Evolutionary conservation across 129 eudicot species (phyloP), one percentile per base, ranked within the genome.

Genomic region (Dittrichia graveolens): DNA sequence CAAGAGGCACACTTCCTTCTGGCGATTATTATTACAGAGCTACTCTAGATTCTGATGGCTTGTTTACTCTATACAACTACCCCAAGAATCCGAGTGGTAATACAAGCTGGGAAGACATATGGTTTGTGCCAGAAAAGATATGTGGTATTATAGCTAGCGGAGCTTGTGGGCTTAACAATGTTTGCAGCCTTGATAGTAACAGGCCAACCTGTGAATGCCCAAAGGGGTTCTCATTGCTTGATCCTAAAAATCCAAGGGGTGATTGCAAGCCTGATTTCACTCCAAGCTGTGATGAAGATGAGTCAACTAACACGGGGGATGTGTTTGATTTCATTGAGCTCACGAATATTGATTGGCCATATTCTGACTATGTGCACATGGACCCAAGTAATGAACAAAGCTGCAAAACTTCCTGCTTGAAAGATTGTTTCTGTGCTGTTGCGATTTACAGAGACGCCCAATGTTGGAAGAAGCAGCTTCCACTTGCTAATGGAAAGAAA

Each of bases 141-240:
- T 86, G 87, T 53, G 0, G 3, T 0, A 4, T 8, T 5, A 46
- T 6, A 37, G 82, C 82, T 8, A 79, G 86, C 8, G 86, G 88
- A 31, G 78, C 76, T 46, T 88, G 95, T 48, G 85, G 90, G 16
- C 63, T 18, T 58, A 88, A 88, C 71, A 84, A 75, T 7, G 34
- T 84, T 24, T 88, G 95, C 77, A 73, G 31, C 31, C 35, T 79
- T 24, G 80, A 34, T 5, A 24, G 46, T 34, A 55, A 45, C 44
- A 76, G 67, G 61, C 76, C 83, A 7, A 65, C 3, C 5, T 85
- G 91, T 58, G 48, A 63, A 41, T 86, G 88, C 71, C 84, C 88
- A 2, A 24, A 3, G 1, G 80, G 74, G 37, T 86, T 73, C 61
- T 65, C 80, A 6, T 59, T 65, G 83, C 83, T 35, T 52, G 24